phyloP scores from a whole-genome alignment of 805 yeast genomes.

The Trichomonascus vanleenenianus region DNA sequence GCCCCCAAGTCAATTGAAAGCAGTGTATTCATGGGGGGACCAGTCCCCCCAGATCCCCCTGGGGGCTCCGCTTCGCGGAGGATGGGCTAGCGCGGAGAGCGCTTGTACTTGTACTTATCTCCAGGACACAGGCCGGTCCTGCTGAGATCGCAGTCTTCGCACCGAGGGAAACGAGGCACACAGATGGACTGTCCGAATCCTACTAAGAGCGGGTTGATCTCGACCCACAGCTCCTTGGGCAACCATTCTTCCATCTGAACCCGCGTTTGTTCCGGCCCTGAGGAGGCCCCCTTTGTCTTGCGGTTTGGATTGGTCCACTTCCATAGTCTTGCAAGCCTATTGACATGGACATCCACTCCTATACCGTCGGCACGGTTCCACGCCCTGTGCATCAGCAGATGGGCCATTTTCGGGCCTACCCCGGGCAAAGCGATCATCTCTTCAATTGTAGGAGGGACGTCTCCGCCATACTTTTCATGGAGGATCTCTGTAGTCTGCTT shows the following conservation, averaged over 20 bases:
- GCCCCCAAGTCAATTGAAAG: no score
- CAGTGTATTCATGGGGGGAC: no score
- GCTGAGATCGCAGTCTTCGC: slow-evolving; percentile 62
- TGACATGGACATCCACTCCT: slow-evolving; percentile 93
- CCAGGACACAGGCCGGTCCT: slow-evolving; percentile 41
- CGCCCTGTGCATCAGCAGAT: slow-evolving; percentile 67
- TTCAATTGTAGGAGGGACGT: slow-evolving; percentile 63
- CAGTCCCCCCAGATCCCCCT: no score
- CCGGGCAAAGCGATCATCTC: slow-evolving; percentile 74
- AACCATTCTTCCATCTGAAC: slow-evolving; percentile 64
- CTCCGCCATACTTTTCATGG: slow-evolving; percentile 44
- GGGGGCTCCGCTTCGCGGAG: no score
- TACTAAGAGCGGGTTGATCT: slow-evolving; percentile 76
- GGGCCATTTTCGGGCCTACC: slow-evolving; percentile 95
- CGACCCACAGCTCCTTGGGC: slow-evolving; percentile 68
- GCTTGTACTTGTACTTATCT: slow-evolving; percentile 1
- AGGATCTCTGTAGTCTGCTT: slow-evolving; percentile 53
- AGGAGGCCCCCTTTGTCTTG: slow-evolving; percentile 25
- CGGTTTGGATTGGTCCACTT: slow-evolving; percentile 50
- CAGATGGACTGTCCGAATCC: slow-evolving; percentile 93
- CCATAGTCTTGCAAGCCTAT: slow-evolving; percentile 72
- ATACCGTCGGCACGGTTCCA: slow-evolving; percentile 73
- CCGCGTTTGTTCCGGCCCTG: slow-evolving; percentile 65
- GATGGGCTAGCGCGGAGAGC: no score
- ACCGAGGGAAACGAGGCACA: slow-evolving; percentile 54